Evolutionary conservation across 1,284 basidiomycete genomes (phyloP).

Genomic region (Farysia itapuensis): DNA sequence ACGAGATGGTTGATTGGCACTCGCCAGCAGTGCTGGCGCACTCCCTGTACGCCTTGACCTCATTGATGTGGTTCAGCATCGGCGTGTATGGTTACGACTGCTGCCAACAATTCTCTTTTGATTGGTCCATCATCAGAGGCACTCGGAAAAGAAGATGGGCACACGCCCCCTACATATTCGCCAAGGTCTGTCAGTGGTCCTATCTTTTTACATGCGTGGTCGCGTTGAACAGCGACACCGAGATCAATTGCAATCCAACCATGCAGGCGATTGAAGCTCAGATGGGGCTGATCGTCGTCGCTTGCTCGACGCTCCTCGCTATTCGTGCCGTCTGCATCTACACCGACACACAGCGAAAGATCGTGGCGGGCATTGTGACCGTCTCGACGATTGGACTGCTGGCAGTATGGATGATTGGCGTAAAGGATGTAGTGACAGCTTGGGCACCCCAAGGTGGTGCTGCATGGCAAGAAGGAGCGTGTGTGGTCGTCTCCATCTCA

Average conservation of each 20-base stretch:
- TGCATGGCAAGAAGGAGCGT: constrained; percentile 31
- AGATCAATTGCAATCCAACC: constrained; percentile 19
- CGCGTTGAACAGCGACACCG: constrained; percentile 6
- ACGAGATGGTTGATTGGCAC: constrained; percentile 30
- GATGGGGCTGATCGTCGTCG: constrained; percentile 33
- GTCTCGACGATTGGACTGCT: constrained; percentile 28
- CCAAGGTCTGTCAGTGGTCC: constrained; percentile 19
- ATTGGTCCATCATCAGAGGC: constrained; percentile 13
- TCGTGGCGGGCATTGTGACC: constrained; percentile 14
- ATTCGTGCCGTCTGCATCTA: constrained; percentile 36
- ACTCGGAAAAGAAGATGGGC: constrained; percentile 21
- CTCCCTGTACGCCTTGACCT: constrained; percentile 13
- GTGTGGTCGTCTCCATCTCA: constrained; percentile 13
- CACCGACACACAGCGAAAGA: constrained; percentile 9
- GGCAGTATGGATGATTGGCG: constrained; percentile 42
- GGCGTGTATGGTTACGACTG: constrained; percentile 25
- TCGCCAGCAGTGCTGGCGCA: constrained; percentile 7
- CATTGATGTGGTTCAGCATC: constrained; percentile 24
- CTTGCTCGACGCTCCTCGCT: constrained; percentile 24
- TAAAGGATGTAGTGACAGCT: constrained; percentile 13
- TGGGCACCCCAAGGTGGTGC: constrained; percentile 23
- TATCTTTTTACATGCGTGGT: constrained; percentile 15
- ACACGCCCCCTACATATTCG: constrained; percentile 25
- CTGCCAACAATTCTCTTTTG: constrained; percentile 13
- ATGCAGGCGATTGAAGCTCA: constrained; percentile 26